Evolutionary conservation across 306 rosid species (phyloP).

Genomic region (Cicer pinnatifidum): DNA sequence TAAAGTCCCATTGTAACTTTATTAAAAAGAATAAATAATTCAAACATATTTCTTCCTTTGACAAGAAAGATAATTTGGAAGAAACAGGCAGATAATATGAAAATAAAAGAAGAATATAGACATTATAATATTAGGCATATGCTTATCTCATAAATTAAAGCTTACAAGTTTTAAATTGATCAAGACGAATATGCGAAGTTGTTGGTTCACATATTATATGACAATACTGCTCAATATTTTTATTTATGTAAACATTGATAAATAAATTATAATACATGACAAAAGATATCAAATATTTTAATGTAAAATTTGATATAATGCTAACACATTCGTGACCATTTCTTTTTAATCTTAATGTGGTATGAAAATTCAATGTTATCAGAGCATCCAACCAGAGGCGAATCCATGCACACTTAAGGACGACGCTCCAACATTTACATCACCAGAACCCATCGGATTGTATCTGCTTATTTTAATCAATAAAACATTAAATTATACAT

Average conservation of each 20-base stretch:
- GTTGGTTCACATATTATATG: conserved; percentile 30
- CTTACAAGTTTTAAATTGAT: background rate
- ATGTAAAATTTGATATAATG: conserved; percentile 33
- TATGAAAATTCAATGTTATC: conserved; percentile 25
- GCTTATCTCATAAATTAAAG: background rate
- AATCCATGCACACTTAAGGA: conserved; percentile 59
- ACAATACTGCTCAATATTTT: conserved; percentile 11
- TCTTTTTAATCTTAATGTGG: background rate
- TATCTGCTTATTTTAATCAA: conserved; percentile 54
- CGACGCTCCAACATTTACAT: conserved; percentile 54
- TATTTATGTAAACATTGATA: conserved; percentile 39
- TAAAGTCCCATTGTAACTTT: background rate
- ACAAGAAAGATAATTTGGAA: background rate
- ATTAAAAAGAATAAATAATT: background rate
- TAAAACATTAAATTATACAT: background rate
- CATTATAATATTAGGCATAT: conserved; percentile 6
- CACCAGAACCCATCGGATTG: conserved; percentile 46
- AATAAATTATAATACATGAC: conserved; percentile 13
- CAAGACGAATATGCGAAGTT: conserved; percentile 28
- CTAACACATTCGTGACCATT: background rate
- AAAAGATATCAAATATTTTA: conserved; percentile 16
- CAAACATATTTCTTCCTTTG: background rate
- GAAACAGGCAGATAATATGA: background rate
- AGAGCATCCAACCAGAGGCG: conserved; percentile 71
- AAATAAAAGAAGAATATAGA: conserved; percentile 1